Percentiles rank a stretch among this genome's conserved stretches.
These are phyloP conservation scores for Globisporangium lucens DNA, from an alignment of 352 stramenopile genomes.

Conservation along the genomic window DNA sequence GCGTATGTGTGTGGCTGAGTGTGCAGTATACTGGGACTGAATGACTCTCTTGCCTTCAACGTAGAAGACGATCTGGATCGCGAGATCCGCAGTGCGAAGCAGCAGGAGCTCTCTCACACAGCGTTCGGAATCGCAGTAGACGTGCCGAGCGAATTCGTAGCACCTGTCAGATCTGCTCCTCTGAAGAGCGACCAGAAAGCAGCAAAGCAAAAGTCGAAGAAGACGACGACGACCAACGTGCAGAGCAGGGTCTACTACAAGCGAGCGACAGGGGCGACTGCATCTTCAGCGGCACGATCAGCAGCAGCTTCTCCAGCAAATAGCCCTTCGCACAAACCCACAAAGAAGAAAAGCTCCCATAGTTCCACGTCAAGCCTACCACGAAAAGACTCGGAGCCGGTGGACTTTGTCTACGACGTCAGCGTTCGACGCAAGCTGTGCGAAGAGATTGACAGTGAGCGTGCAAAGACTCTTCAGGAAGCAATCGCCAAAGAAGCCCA, in stretches of 20 bases:
- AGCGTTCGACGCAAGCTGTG: conserved; percentile 45
- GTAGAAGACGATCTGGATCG: conserved; percentile 15
- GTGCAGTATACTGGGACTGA: too few relatives aligned
- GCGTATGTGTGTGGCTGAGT: background rate
- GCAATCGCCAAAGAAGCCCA: conserved; percentile 31
- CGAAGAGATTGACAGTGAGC: conserved; percentile 55
- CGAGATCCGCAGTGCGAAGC: conserved; percentile 12
- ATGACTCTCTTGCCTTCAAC: background rate
- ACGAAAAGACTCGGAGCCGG: conserved; percentile 14
- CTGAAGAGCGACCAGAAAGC: conserved; percentile 5
- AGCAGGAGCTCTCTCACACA: conserved; percentile 29
- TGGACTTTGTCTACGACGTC: conserved; percentile 80
- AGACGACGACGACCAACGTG: conserved; percentile 6
- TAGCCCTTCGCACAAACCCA: background rate
- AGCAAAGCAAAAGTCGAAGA: conserved; percentile 18
- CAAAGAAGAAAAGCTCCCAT: background rate
- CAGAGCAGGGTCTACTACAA: conserved; percentile 32
- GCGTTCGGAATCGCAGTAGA: conserved; percentile 31
- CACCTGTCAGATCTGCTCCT: conserved; percentile 16
- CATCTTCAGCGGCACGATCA: conserved; percentile 14
- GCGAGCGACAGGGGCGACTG: conserved; percentile 18
- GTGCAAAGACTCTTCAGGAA: conserved; percentile 26
- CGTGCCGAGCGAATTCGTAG: conserved; percentile 46
- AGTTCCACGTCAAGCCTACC: background rate
- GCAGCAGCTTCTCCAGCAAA: background rate